Percentiles rank a stretch among this genome's conserved stretches.
Conservation (phyloP, 768 basidiomycete genomes). For the Suillus clintonianus region DNA sequence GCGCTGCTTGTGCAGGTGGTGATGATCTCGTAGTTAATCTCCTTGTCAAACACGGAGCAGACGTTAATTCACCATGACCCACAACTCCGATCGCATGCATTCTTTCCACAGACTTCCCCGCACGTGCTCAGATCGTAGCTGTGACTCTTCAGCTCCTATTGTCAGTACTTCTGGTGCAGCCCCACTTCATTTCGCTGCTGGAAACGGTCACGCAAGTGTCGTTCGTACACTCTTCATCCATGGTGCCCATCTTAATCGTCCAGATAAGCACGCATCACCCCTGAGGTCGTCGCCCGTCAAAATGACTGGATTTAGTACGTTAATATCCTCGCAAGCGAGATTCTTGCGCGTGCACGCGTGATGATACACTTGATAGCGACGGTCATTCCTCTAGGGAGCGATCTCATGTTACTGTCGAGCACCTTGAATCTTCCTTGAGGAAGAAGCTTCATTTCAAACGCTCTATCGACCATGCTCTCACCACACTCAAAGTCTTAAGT, state of each 20-base stretch:
- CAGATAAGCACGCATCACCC: constrained; percentile 91
- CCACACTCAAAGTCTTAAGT: constrained; percentile 42
- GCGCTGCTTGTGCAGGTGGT: constrained; percentile 92
- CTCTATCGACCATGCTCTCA: constrained; percentile 74
- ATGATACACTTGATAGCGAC: constrained; percentile 23
- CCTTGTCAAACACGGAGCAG: constrained; percentile 92
- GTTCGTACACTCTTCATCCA: constrained; percentile 79
- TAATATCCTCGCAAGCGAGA: constrained; percentile 64
- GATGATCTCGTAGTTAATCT: constrained; percentile 85
- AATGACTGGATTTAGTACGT: constrained; percentile 82
- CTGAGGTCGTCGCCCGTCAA: constrained; percentile 79
- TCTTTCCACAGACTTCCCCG: constrained; percentile 57
- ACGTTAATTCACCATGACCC: constrained; percentile 62
- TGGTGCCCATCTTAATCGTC: constrained; percentile 77
- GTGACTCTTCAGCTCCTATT: constrained; percentile 70
- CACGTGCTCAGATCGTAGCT: constrained; percentile 70
- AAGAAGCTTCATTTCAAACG: constrained; percentile 71
- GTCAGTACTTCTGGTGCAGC: constrained; percentile 88
- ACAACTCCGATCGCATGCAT: constrained; percentile 3
- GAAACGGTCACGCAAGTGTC: constrained; percentile 85
- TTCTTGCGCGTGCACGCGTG: constrained; percentile 57
- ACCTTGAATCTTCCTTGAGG: constrained; percentile 34
- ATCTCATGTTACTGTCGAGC: constrained; percentile 28
- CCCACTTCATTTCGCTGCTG: constrained; percentile 95
- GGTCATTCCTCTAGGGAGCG: constrained; percentile 14